Percentiles rank a stretch among this genome's conserved stretches.
Conservation (phyloP, 495 filamentous ascomycete species). For the Penicillium tannophilum region DNA sequence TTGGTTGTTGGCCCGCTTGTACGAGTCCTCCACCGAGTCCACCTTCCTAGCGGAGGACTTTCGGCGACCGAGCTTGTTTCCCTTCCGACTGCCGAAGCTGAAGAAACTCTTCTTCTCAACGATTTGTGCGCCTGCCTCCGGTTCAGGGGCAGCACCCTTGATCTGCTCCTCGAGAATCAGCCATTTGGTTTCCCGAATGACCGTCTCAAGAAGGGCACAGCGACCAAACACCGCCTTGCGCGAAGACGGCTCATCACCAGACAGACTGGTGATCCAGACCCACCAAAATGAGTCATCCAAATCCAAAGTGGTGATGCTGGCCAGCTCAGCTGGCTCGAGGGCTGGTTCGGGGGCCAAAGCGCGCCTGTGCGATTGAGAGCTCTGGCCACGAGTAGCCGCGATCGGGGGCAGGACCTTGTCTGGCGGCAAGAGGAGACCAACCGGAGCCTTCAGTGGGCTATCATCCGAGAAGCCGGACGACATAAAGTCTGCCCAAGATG, state of each 20-base stretch:
- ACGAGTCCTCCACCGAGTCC: conserved; percentile 51
- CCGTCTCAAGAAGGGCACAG: conserved; percentile 88
- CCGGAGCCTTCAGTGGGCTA: conserved; percentile 47
- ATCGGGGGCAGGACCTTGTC: conserved; percentile 92
- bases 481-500: conserved; percentile 97
- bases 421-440: conserved; percentile 72
- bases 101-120: conserved; percentile 93
- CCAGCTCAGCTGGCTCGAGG: conserved; percentile 90
- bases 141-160: conserved; percentile 85
- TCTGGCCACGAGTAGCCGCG: conserved; percentile 66
- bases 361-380: conserved; percentile 84
- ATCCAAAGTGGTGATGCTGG: conserved; percentile 82
- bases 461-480: conserved; percentile 89
- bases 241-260: conserved; percentile 78
- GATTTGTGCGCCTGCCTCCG: conserved; percentile 82
- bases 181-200: conserved; percentile 81
- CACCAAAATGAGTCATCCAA: conserved; percentile 99
- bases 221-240: conserved; percentile 93
- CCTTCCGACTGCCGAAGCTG: conserved; percentile 74
- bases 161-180: conserved; percentile 95
- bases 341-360: conserved; percentile 61
- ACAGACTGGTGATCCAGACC: conserved; percentile 98
- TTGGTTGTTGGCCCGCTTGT: conserved; percentile 48
- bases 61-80: conserved; percentile 59
- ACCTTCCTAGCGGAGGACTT: conserved; percentile 65